Percentiles rank a stretch among this genome's conserved stretches.
Conservation (phyloP, 1,284 basidiomycete genomes). For the Agroathelia rolfsii region DNA sequence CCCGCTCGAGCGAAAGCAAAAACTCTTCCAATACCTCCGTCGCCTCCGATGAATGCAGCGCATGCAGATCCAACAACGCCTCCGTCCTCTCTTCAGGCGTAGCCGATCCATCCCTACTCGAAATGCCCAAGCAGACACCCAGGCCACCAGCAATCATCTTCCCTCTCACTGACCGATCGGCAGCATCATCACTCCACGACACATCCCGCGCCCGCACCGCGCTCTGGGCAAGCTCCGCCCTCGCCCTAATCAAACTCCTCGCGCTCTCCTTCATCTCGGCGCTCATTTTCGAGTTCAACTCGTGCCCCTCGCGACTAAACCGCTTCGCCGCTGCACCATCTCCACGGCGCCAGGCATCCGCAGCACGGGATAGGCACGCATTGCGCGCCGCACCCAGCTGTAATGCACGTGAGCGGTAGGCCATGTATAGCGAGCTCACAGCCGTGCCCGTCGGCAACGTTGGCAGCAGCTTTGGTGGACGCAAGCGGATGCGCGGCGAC, state of each 20-base stretch:
- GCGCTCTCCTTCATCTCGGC: slow-evolving; percentile 78
- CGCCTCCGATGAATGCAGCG: slow-evolving; percentile 85
- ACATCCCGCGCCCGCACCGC: slow-evolving; percentile 63
- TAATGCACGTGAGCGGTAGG: slow-evolving; percentile 77
- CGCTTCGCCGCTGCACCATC: slow-evolving; percentile 92
- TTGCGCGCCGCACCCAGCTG: slow-evolving; percentile 90
- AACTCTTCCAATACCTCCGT: slow-evolving; percentile 88
- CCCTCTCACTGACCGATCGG: slow-evolving; percentile 69
- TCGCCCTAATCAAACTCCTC: slow-evolving; percentile 69
- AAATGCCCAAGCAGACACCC: slow-evolving; percentile 81
- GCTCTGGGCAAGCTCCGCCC: slow-evolving; percentile 66
- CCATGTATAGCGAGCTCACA: slow-evolving; percentile 77
- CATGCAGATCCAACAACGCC: slow-evolving; percentile 75
- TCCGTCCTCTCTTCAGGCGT: slow-evolving; percentile 80
- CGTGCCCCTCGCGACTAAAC: slow-evolving; percentile 88
- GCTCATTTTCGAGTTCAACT: slow-evolving; percentile 84
- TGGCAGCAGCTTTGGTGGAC: slow-evolving; percentile 75
- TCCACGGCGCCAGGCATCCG: slow-evolving; percentile 89
- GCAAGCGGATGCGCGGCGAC: slow-evolving; percentile 76
- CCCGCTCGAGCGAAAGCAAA: slow-evolving; percentile 78
- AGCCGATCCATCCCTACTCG: slow-evolving; percentile 47
- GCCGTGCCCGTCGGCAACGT: slow-evolving; percentile 79
- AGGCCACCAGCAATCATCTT: slow-evolving; percentile 73
- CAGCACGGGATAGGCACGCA: slow-evolving; percentile 89
- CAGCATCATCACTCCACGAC: slow-evolving; percentile 75